Conservation (phyloP, 345 rosid genomes). For the Hibiscus tridactylites region DNA sequence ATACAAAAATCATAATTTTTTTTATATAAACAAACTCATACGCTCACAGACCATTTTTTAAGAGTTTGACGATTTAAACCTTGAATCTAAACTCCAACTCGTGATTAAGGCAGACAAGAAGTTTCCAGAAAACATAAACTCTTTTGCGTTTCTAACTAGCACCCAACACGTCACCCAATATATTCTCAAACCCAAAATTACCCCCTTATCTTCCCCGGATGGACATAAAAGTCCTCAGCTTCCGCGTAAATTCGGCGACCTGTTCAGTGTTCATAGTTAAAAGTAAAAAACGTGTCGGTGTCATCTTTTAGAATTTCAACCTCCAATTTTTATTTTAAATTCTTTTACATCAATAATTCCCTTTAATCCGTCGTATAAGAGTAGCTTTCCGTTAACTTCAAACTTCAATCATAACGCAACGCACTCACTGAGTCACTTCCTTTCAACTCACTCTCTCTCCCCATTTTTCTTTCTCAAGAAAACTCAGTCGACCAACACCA, state of each 20-base stretch:
- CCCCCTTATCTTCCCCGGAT: neutral
- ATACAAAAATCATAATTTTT: no score
- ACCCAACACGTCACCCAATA: neutral
- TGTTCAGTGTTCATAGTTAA: neutral
- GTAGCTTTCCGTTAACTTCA: neutral
- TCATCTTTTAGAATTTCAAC: conserved; percentile 17
- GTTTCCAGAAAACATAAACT: no score
- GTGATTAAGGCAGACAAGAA: no score
- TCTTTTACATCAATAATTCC: no score
- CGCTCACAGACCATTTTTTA: no score
- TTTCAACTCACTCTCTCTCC: neutral
- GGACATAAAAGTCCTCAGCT: neutral
- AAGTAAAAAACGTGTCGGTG: conserved; percentile 31
- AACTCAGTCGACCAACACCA: neutral
- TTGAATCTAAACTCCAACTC: no score
- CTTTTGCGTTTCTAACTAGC: no score
- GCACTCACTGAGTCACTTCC: neutral
- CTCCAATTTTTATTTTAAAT: no score
- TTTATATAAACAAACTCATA: no score
- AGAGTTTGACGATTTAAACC: no score
- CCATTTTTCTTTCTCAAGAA: neutral
- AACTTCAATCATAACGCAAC: conserved; percentile 15
- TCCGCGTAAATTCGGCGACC: neutral
- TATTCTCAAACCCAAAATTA: neutral
- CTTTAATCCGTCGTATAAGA: neutral